Conservation (phyloP, 2,329 filamentous ascomycete genomes). For the Rugonectria rugulosa region DNA sequence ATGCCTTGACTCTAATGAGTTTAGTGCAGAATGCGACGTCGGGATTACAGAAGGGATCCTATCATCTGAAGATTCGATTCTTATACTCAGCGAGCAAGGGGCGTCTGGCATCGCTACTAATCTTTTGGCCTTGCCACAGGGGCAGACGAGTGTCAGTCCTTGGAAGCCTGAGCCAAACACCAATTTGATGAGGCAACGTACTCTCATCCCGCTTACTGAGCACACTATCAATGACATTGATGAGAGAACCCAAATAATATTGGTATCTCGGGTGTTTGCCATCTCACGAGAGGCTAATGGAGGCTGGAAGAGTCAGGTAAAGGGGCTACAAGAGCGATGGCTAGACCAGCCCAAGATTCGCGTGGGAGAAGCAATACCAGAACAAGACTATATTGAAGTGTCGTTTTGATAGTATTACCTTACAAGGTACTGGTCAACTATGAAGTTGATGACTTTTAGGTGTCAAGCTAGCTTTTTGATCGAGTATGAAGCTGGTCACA, state of each 20-base stretch:
- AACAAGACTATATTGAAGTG: background rate
- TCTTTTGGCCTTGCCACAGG: background rate
- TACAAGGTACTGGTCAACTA: too few species aligned
- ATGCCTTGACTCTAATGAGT: background rate
- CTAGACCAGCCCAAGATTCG: conserved; percentile 2
- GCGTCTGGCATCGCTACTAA: background rate
- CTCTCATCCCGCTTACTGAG: conserved; percentile 16
- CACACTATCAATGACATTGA: background rate
- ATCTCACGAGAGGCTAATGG: background rate
- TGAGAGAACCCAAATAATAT: background rate
- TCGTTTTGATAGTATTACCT: too few species aligned
- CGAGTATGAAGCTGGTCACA: too few species aligned
- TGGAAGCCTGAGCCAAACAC: conserved; percentile 26
- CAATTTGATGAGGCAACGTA: conserved; percentile 21
- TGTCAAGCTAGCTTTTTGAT: too few species aligned
- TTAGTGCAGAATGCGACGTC: background rate
- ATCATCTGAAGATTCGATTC: background rate
- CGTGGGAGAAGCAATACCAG: background rate
- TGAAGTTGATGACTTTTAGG: too few species aligned
- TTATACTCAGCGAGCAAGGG: background rate
- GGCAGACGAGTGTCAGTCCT: background rate
- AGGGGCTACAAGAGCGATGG: background rate
- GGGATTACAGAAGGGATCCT: background rate
- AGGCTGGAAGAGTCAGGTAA: background rate
- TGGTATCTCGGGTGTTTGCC: conserved; percentile 13